phyloP scores from a whole-genome alignment of 305 asterid species.

The Andrographis paniculata region DNA sequence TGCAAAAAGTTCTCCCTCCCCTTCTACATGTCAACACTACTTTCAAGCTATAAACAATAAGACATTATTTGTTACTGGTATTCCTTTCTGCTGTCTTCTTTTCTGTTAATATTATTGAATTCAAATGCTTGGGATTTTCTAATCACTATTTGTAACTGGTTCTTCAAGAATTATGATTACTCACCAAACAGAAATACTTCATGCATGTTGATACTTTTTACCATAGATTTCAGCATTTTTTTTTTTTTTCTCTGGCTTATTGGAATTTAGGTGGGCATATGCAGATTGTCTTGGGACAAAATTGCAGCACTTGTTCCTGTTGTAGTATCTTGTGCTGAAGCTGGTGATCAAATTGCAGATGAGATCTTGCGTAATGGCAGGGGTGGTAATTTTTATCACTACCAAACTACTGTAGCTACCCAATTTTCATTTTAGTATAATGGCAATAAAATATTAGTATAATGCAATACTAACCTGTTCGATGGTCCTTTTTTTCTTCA shows the following conservation, averaged over 20 bases:
- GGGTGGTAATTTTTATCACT: too few relatives aligned
- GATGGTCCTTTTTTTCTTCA: too few relatives aligned
- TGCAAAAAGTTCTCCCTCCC: too few relatives aligned
- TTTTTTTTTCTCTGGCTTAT: conserved; percentile 43
- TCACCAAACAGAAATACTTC: conserved; percentile 4
- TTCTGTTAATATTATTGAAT: neutral
- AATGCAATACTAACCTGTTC: too few relatives aligned
- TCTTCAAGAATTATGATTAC: conserved; percentile 8
- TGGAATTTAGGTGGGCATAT: conserved; percentile 96
- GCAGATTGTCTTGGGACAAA: conserved; percentile 96
- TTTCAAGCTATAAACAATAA: too few relatives aligned
- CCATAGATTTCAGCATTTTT: conserved; percentile 22
- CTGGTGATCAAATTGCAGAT: conserved; percentile 75
- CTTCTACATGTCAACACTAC: too few relatives aligned
- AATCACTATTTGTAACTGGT: conserved; percentile 1
- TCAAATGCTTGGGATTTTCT: conserved; percentile 1
- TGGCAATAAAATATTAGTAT: too few relatives aligned
- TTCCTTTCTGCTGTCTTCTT: too few relatives aligned
- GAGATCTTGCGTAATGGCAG: conserved; percentile 61
- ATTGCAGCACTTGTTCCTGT: conserved; percentile 91
- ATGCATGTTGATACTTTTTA: conserved; percentile 8
- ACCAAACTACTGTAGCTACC: too few relatives aligned
- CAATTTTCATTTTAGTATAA: too few relatives aligned
- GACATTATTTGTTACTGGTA: too few relatives aligned
- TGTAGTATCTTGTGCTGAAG: conserved; percentile 89